Evolutionary conservation across 306 rosid species (phyloP), one percentile per base, ranked within the genome.

Genomic region (Sechiopsis laciniata): DNA sequence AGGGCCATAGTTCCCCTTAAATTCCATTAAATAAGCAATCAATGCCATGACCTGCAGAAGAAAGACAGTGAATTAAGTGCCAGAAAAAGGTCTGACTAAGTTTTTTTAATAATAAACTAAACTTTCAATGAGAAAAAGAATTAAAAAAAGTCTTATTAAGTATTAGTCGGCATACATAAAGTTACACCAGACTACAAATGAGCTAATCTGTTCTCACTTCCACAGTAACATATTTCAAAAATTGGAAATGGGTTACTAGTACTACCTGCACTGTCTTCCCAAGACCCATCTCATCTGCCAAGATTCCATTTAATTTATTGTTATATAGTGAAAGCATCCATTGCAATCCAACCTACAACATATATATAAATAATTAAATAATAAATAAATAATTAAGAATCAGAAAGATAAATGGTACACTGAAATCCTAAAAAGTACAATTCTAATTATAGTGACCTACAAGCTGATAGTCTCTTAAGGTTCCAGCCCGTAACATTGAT

Each of bases 281-380:
- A 82, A 93, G 97, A 82, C 98, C 98, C 98, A 93, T 93, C 90
- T 93, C 98, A 85, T 93, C 98, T 24, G 98, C 98, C 76, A 93
- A 85, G 64, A 93, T 93, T 78, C 98, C 98, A 86, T 93, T 93
- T 82, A 93, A 82, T 75, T 93, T 93, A 89, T 93, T 93, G 92
- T 93, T 93, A 79, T 93, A 93, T 84, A 93, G 81, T 48, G 98
- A 93, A 80, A 93, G 97, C 98, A 93, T 93, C 98, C 98, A 93
- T 80, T 93, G 98, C 80, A 93, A 83, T 72, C 98, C 98, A 82
- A 93, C 98, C 98, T 94, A 80, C 37, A 32, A 32, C 2, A 32
- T 32, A 32, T 32, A 32, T 32, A 32, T 32, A 32, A 2, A 32
- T 32, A 32, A 32, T 2, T 2, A 32, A 32, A 1, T 2, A 32